Evolutionary conservation across 139 green algal genomes (phyloP), one percentile per base, ranked within the genome.

Genomic region (Tetradesmus obliquus): DNA sequence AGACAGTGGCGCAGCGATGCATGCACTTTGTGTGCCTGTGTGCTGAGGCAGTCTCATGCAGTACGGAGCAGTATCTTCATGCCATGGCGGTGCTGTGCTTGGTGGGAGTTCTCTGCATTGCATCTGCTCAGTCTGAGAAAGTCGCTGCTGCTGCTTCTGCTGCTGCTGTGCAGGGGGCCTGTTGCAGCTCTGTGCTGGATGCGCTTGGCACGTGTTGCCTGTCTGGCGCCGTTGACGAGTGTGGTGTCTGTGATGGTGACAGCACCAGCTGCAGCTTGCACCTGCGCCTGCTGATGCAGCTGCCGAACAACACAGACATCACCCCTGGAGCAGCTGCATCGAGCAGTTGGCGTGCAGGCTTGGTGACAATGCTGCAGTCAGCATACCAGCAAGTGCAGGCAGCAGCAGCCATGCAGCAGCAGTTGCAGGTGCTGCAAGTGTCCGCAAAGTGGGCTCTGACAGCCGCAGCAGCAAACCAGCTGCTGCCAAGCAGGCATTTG

Each of bases 231-330:
- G 24, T 96, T 8, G 96, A 97, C 54, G 96, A 97, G 54, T 97
- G 96, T 89, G 93, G 94, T 1, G 90, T 97, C 4, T 97, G 96
- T 62, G 96, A 97, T 72, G 96, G 95, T 1, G 92, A 96, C 82
- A 91, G 90, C 90, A 94, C 88, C 9, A 92, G 84, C 82, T 97
- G 96, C 84, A 82, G 55, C 3, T 20, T 96, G 5, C 71, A 92
- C 8, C 69, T 91, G 3, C 72, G 55, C 80, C 85, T 91, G n/a
- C 54, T 86, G 88, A 10, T 62, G 54, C 22, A 71, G 20, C 53
- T 83, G 85, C 45, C 62, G 22, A 72, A 74, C 20, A 76, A 3
- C 87, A 84, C 72, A 58, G 55, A 53, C 51, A 60, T 72, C 20
- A 53, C 53, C 22, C 8, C 8, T 54, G 22, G 1, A 24, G 55